Conservation (phyloP, 2,329 filamentous ascomycete species). For the Claviceps sp. region DNA sequence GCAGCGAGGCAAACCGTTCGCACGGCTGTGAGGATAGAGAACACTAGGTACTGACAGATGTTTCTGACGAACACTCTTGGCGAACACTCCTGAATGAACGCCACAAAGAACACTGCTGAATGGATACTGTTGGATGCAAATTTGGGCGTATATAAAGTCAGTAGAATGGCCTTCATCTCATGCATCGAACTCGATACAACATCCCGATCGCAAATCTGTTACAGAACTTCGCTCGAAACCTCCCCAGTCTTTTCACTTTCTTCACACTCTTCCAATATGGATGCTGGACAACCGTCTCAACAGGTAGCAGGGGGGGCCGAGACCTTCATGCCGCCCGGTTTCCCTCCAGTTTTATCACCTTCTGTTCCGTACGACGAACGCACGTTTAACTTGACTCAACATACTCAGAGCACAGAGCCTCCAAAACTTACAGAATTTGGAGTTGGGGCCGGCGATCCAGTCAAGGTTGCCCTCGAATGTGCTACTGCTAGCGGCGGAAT, state of each 20-base stretch:
- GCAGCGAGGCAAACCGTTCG: neutral
- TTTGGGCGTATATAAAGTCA: no score
- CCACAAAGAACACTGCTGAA: no score
- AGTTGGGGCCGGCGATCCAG: conserved; percentile 44
- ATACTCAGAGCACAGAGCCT: conserved; percentile 20
- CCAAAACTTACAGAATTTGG: conserved; percentile 39
- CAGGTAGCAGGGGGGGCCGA: conserved; percentile 54
- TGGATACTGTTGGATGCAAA: no score
- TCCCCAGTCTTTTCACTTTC: no score
- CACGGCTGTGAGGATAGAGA: conserved; percentile 10
- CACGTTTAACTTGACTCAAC: conserved; percentile 26
- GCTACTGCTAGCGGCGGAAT: conserved; percentile 29
- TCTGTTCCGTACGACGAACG: conserved; percentile 45
- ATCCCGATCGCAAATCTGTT: no score
- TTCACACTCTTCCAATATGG: no score
- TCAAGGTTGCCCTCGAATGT: conserved; percentile 47
- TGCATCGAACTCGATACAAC: no score
- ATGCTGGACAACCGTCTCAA: conserved; percentile 12
- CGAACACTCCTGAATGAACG: no score
- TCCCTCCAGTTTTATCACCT: conserved; percentile 43
- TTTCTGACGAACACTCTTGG: no score
- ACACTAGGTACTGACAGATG: no score
- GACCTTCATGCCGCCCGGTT: conserved; percentile 57
- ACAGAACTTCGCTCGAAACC: no score
- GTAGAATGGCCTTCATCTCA: no score